Evolutionary conservation across 1,139 yeast genomes (phyloP).

Genomic region (Tardiomyces digboiensis): DNA sequence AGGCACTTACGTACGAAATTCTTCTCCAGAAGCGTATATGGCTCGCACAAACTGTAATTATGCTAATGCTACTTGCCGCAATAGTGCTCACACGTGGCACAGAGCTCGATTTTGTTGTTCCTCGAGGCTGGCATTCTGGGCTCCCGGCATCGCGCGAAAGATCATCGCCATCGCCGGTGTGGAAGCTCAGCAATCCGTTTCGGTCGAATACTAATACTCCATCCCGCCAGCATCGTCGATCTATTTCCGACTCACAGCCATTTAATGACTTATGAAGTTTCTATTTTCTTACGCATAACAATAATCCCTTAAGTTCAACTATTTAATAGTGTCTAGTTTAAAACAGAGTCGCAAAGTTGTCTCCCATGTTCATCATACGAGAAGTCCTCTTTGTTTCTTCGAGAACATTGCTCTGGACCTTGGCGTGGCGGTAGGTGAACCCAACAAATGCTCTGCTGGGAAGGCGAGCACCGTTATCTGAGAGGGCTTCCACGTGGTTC

Average conservation of each 20-base stretch:
- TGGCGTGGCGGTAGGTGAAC: conserved; percentile 80
- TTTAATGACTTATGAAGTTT: not conserved
- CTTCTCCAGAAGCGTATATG: not conserved
- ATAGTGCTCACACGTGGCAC: not conserved
- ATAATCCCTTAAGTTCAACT: no score
- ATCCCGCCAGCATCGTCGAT: not conserved
- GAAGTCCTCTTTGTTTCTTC: not conserved
- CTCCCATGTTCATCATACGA: not conserved
- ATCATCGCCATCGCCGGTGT: not conserved
- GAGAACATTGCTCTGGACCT: conserved; percentile 10
- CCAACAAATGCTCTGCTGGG: conserved; percentile 78
- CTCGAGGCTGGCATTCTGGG: not conserved
- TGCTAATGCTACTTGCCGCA: not conserved
- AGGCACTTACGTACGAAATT: not conserved
- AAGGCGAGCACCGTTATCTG: conserved; percentile 50
- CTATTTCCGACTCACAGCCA: not conserved
- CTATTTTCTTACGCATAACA: not conserved
- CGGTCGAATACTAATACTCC: no score
- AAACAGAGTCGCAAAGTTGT: not conserved
- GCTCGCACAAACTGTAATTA: not conserved
- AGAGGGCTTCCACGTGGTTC: conserved; percentile 72
- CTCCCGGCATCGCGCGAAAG: not conserved
- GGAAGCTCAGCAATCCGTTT: not conserved
- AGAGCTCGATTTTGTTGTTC: not conserved
- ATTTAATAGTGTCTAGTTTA: not conserved